Evolutionary conservation across 306 rosid genomes (phyloP), one percentile per base, ranked within the genome.

Genomic region (Oxytropis ochrocephala): DNA sequence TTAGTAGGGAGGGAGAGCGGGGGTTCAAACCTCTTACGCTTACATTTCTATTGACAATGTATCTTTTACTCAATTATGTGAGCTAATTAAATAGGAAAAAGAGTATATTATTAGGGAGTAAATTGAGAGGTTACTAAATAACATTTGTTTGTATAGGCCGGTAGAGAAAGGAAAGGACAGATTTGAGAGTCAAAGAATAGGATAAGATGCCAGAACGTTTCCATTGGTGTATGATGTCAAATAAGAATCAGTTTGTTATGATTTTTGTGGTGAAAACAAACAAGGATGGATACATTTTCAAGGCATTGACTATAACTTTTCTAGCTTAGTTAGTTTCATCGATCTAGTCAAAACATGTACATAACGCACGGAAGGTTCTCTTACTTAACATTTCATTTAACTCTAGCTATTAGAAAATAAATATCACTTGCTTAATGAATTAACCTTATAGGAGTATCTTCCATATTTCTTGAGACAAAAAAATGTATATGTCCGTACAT

Each of bases 201-300:
- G 43, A 64, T 57, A 67, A 46, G 30, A 41, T 55, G 8, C 12
- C 38, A 29, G 74, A 54, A 33, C 18, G 74, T 61, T 41, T 74
- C 71, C 64, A 64, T 47, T 76, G 82, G 17, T 56, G 14, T 44
- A 43, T 41, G 16, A 51, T 75, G 62, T 69, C 78, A 78, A 78
- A 76, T 65, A 42, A 75, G 78, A 67, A 77, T 82, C 83, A 61
- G 79, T 79, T 79, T 3, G 82, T 82, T 81, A 76, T 67, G 87
- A 73, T 79, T 51, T 51, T 76, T 79, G 77, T 55, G 81, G 73
- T 66, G 80, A 75, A 78, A 75, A 12, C 49, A 71, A 44, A 48
- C 65, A 62, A 51, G 52, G 27, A 65, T 13, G 17, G 51, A 29
- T 30, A 51, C 81, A 73, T 21, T 74, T 78, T 75, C 81, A 82